Evolutionary conservation across 2,329 filamentous ascomycete genomes (phyloP).

Genomic region (Zasmidium angulare): DNA sequence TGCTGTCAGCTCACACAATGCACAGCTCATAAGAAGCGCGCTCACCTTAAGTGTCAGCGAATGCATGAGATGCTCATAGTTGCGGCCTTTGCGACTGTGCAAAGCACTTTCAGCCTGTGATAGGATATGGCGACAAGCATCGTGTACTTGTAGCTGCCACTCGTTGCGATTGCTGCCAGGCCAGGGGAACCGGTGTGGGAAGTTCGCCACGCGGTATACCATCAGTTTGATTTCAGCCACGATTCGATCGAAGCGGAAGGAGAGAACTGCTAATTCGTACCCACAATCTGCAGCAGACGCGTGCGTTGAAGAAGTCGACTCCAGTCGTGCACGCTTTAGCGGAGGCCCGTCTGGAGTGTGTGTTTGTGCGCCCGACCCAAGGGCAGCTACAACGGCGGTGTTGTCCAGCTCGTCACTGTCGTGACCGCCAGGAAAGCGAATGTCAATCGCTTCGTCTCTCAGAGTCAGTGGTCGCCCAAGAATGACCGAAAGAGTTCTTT

Average conservation of each 20-base stretch:
- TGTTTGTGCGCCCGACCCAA: background rate
- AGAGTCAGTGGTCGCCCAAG: background rate
- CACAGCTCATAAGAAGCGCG: background rate
- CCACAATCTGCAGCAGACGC: background rate
- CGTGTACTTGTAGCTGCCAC: background rate
- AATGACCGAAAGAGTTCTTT: background rate
- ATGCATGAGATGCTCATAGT: background rate
- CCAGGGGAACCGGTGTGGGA: slow-evolving; percentile 2
- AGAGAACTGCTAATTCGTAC: background rate
- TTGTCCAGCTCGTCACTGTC: background rate
- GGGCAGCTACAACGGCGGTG: background rate
- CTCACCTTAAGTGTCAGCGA: slow-evolving; percentile 1
- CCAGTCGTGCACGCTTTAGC: background rate
- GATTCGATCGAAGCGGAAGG: slow-evolving; percentile 1
- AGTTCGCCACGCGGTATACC: background rate
- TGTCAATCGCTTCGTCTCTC: background rate
- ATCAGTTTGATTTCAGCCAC: slow-evolving; percentile 1
- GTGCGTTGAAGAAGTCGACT: background rate
- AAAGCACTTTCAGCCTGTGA: background rate
- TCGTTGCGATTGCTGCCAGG: background rate
- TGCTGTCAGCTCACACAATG: background rate
- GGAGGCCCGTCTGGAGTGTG: background rate
- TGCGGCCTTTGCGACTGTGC: background rate
- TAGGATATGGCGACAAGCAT: background rate
- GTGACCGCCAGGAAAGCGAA: background rate